These are phyloP conservation scores for Scenedesmus sp. DNA, from an alignment of 163 green algal species.

Conservation along the genomic window DNA sequence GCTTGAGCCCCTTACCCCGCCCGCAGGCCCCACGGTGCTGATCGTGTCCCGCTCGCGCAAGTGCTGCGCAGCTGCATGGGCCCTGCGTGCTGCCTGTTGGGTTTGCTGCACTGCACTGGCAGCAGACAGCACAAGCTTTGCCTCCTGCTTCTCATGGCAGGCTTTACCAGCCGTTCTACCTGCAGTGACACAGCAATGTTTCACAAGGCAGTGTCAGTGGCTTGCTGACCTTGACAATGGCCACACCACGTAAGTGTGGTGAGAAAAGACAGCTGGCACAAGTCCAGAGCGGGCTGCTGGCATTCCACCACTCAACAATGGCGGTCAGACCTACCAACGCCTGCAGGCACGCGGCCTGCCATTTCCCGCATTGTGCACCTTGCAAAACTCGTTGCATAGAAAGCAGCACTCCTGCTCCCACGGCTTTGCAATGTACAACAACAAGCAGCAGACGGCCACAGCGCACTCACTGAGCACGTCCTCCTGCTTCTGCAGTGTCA, in stretches of 20 bases:
- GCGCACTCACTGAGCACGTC: not conserved
- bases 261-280: too few relatives aligned
- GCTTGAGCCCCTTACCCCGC: constrained; percentile 17
- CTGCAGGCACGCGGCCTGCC: too few relatives aligned
- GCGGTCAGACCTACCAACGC: too few relatives aligned
- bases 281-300: too few relatives aligned
- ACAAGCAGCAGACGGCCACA: not conserved
- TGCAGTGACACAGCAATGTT: not conserved
- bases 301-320: too few relatives aligned
- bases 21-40: not conserved
- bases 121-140: not conserved
- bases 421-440: too few relatives aligned
- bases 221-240: too few relatives aligned
- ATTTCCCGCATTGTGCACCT: too few relatives aligned
- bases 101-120: not conserved
- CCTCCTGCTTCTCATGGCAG: not conserved
- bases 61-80: not conserved
- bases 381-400: too few relatives aligned
- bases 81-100: not conserved
- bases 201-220: too few relatives aligned
- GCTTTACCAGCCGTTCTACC: not conserved
- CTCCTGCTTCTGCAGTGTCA: constrained; percentile 18
- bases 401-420: too few relatives aligned
- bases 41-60: not conserved
- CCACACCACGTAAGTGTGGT: too few relatives aligned